These are phyloP conservation scores for Termitomyces sp. DNA, from an alignment of 768 basidiomycete genomes.

Conservation along the genomic window DNA sequence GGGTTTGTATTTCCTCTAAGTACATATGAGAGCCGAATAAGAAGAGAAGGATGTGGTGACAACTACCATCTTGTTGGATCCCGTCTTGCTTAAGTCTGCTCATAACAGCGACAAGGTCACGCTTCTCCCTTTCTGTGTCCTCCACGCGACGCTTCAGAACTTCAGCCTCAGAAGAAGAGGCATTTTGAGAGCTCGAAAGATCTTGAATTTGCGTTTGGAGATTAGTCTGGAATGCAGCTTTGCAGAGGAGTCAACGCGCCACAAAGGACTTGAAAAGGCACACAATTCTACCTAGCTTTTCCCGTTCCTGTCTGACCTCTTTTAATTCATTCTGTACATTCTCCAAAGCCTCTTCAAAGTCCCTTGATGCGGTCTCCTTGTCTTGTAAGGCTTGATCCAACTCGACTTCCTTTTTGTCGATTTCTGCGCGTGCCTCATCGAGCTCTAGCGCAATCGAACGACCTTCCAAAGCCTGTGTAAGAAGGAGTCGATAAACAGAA, in stretches of 20 bases:
- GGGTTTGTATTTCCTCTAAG: conserved; percentile 65
- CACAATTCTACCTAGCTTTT: conserved; percentile 49
- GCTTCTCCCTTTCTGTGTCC: conserved; percentile 84
- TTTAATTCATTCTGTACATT: conserved; percentile 49
- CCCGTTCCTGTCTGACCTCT: conserved; percentile 54
- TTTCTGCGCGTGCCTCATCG: conserved; percentile 64
- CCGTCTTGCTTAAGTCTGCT: conserved; percentile 78
- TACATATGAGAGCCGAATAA: conserved; percentile 6
- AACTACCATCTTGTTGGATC: conserved; percentile 66
- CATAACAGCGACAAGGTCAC: conserved; percentile 78
- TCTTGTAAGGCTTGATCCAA: conserved; percentile 82
- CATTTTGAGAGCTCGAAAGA: conserved; percentile 52
- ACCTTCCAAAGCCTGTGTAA: conserved; percentile 49
- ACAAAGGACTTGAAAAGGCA: conserved; percentile 4
- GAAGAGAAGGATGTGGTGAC: neutral
- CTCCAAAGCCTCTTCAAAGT: conserved; percentile 50
- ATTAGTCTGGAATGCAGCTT: conserved; percentile 39
- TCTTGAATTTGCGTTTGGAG: conserved; percentile 52
- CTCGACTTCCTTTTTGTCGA: conserved; percentile 73
- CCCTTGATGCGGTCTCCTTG: conserved; percentile 54
- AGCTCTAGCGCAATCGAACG: conserved; percentile 56
- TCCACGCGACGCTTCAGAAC: conserved; percentile 55
- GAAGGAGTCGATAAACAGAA: conserved; percentile 54
- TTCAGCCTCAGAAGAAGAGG: conserved; percentile 59
- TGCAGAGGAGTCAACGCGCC: conserved; percentile 16